These are phyloP conservation scores for Alnus glutinosa DNA, from an alignment of 306 rosid genomes.

Conservation along the genomic window DNA sequence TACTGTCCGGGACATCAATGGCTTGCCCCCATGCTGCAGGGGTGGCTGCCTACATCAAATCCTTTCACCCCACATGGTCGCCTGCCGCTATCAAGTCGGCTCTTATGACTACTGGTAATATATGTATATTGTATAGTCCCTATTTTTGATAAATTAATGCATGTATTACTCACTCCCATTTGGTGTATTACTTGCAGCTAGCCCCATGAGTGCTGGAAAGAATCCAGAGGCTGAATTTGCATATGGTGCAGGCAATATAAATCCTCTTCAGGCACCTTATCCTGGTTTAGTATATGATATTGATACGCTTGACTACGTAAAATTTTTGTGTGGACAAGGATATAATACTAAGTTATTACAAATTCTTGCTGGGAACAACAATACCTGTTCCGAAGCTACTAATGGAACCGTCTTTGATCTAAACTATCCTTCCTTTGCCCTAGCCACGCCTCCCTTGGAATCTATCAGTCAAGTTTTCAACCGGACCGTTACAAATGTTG, in stretches of 20 bases:
- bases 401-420: slow-evolving; percentile 17
- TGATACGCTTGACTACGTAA: slow-evolving; percentile 27
- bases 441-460: background rate
- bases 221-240: slow-evolving; percentile 45
- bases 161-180: background rate
- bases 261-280: slow-evolving; percentile 36
- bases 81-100: slow-evolving; percentile 18
- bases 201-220: slow-evolving; percentile 25
- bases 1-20: slow-evolving; percentile 28
- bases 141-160: background rate
- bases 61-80: slow-evolving; percentile 13
- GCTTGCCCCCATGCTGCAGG: slow-evolving; percentile 7
- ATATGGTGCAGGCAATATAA: slow-evolving; percentile 46
- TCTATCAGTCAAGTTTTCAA: background rate
- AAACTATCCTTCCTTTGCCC: slow-evolving; percentile 56
- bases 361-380: slow-evolving; percentile 3
- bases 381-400: background rate
- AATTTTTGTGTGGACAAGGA: slow-evolving; percentile 47
- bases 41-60: background rate
- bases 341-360: slow-evolving; percentile 1
- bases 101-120: slow-evolving; percentile 14
- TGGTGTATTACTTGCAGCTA: slow-evolving; percentile 23
- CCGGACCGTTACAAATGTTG: slow-evolving; percentile 16
- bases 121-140: no score
- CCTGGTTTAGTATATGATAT: slow-evolving; percentile 53